phyloP scores from a whole-genome alignment of 192 early-diverging fungal species.

The Endogone sp. region DNA sequence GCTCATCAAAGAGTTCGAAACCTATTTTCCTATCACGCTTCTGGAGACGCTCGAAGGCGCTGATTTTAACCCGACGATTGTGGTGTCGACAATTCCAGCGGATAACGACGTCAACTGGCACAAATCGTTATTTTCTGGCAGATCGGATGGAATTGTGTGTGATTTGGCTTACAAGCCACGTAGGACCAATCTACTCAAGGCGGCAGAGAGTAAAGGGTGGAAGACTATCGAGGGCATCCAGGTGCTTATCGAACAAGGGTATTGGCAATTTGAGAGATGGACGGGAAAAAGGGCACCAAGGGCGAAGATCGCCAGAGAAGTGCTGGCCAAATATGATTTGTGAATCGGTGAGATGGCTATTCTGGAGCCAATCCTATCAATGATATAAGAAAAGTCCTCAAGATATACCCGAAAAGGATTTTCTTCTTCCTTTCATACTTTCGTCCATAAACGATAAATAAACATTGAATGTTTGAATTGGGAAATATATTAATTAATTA shows the following conservation, averaged over 20 bases:
- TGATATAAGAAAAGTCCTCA: too few relatives aligned
- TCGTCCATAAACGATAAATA: too few relatives aligned
- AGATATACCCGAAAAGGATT: too few relatives aligned
- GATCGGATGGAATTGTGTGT: slow-evolving; percentile 66
- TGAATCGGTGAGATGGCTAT: too few relatives aligned
- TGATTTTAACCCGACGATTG: slow-evolving; percentile 43
- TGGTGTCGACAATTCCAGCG: slow-evolving; percentile 88
- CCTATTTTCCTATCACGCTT: slow-evolving; percentile 44
- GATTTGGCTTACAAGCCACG: slow-evolving; percentile 95
- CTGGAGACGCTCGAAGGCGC: slow-evolving; percentile 35
- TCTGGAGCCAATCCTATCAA: too few relatives aligned
- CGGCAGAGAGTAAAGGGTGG: slow-evolving; percentile 58
- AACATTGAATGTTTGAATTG: too few relatives aligned
- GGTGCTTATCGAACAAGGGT: slow-evolving; percentile 88
- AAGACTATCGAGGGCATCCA: slow-evolving; percentile 77
- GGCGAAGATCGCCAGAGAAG: slow-evolving; percentile 43
- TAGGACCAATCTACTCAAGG: slow-evolving; percentile 72
- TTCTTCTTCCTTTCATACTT: too few relatives aligned
- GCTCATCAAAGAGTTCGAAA: slow-evolving; percentile 57
- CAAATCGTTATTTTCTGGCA: slow-evolving; percentile 40
- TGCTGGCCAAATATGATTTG: slow-evolving; percentile 36
- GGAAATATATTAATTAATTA: too few relatives aligned
- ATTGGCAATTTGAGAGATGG: slow-evolving; percentile 89
- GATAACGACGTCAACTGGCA: slow-evolving; percentile 56
- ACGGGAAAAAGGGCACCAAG: slow-evolving; percentile 61